These are phyloP conservation scores for Larix sibirica DNA, from an alignment of 83 land plant genomes.

Conservation along the genomic window DNA sequence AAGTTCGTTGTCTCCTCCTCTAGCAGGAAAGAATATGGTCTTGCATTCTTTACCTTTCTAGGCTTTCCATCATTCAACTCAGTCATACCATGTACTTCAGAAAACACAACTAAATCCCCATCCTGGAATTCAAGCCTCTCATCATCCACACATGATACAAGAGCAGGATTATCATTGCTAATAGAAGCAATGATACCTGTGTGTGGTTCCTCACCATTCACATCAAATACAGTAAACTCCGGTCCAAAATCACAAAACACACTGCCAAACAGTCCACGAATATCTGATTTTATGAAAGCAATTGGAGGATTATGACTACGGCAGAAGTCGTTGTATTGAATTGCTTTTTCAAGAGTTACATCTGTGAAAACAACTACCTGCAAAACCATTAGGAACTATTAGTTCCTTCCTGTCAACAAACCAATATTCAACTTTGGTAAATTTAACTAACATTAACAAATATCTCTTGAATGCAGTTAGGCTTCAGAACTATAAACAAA, in stretches of 20 bases:
- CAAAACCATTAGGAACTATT: no score
- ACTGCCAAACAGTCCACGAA: conserved; percentile 87
- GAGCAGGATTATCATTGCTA: conserved; percentile 80
- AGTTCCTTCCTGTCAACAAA: no score
- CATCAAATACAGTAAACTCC: conserved; percentile 84
- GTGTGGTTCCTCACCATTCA: conserved; percentile 96
- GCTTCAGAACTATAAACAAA: no score
- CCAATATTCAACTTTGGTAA: no score
- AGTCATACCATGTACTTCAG: conserved; percentile 89
- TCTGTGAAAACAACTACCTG: conserved; percentile 26
- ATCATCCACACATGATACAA: conserved; percentile 93
- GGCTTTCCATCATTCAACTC: conserved; percentile 96
- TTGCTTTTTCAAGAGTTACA: conserved; percentile 56
- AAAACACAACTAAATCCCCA: conserved; percentile 88
- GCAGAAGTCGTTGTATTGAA: conserved; percentile 76
- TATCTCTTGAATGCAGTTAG: no score
- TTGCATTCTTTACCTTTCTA: conserved; percentile 74
- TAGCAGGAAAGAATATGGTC: conserved; percentile 79
- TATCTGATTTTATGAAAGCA: conserved; percentile 85
- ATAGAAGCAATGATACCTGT: conserved; percentile 94
- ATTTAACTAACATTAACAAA: no score
- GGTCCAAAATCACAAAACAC: conserved; percentile 98
- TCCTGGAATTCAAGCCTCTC: conserved; percentile 92
- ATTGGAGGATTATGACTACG: conserved; percentile 85
- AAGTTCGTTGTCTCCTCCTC: conserved; percentile 88